A percentile compares a stretch with the other conserved stretches of the same genome.
Evolutionary conservation across 2,329 filamentous ascomycete species (phyloP).

Genomic region (Sarocladium brachiariae): DNA sequence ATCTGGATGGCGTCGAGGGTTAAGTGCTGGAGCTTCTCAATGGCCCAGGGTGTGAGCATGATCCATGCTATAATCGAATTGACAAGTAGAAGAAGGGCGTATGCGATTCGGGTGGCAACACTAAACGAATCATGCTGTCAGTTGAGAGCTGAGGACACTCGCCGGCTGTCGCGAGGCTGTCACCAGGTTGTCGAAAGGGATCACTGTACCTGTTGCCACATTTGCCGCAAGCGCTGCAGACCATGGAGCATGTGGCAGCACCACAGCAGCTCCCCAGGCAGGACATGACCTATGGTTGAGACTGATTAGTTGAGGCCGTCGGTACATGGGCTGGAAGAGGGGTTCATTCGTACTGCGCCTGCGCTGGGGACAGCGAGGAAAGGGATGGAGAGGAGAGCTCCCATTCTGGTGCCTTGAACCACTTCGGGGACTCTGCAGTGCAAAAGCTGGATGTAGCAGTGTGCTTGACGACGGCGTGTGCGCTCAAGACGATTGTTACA

Average conservation of each 20-base stretch:
- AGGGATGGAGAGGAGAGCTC: conserved; percentile 82
- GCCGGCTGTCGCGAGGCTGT: too few relatives aligned
- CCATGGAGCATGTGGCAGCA: conserved; percentile 90
- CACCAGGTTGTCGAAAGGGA: conserved; percentile 8
- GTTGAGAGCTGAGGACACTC: background rate
- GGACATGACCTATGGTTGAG: conserved; percentile 55
- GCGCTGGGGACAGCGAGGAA: conserved; percentile 81
- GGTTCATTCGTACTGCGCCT: conserved; percentile 61
- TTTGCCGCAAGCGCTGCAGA: conserved; percentile 93
- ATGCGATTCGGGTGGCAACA: conserved; percentile 94
- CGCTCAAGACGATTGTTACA: background rate
- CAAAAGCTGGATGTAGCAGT: background rate
- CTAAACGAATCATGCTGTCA: conserved; percentile 34
- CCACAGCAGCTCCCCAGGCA: conserved; percentile 89
- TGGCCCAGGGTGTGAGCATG: conserved; percentile 97
- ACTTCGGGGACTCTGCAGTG: background rate
- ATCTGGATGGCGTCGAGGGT: conserved; percentile 96
- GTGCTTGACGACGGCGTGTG: background rate
- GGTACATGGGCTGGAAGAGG: conserved; percentile 9
- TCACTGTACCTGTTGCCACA: conserved; percentile 89
- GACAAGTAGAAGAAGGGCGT: conserved; percentile 86
- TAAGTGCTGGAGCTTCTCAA: conserved; percentile 88
- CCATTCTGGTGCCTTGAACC: conserved; percentile 52
- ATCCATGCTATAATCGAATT: conserved; percentile 98
- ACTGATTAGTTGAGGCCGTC: background rate